Evolutionary conservation across 345 rosid species (phyloP), one percentile per base, ranked within the genome.

Genomic region (Lepidium africanum): DNA sequence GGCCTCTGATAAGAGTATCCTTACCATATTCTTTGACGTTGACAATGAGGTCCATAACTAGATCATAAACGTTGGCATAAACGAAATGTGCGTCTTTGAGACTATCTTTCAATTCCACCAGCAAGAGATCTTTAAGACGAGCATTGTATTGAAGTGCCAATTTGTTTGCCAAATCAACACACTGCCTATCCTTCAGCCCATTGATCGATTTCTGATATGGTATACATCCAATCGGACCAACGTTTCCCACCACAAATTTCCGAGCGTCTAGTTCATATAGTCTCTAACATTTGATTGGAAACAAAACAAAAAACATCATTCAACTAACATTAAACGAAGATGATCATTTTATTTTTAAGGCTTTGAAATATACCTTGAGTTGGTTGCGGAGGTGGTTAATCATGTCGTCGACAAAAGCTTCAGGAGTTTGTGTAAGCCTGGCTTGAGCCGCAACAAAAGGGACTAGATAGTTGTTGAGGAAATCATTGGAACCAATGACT

Each of bases 161-260:
- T 70, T 85, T 75, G 67, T 93, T 88, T 11, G 98, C 75, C 70
- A 90, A 80, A 9, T 77, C 96, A 49, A 93, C 96, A 15, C 96
- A 93, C 67, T 90, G 81, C 6, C 79, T 84, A 21, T 84, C 82
- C 0, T 69, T 76, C 51, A 90, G 35, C 53, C 80, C 97, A 59
- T 85, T 86, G 27, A 88, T 78, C 0, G 94, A 87, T 71, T 80
- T 88, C 64, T 93, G 98, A 69, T 92, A 90, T 0, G 98, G 98
- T 50, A 93, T 90, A 78, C 98, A 93, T 1, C 98, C 98, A 7
- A 92, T 84, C 0, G 98, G 97, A n/a, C 90, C 98, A 0, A 90
- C 97, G 32, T 93, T 93, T 6, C 89, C 97, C 5, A 90, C 67
- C 70, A 92, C 92, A 67, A 92, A 92, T 69, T 92, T 92, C 57